Percentiles rank a stretch among this genome's conserved stretches.
Evolutionary conservation across 208 protist species (phyloP).

Genomic region (Tritrichomonas musculus): DNA sequence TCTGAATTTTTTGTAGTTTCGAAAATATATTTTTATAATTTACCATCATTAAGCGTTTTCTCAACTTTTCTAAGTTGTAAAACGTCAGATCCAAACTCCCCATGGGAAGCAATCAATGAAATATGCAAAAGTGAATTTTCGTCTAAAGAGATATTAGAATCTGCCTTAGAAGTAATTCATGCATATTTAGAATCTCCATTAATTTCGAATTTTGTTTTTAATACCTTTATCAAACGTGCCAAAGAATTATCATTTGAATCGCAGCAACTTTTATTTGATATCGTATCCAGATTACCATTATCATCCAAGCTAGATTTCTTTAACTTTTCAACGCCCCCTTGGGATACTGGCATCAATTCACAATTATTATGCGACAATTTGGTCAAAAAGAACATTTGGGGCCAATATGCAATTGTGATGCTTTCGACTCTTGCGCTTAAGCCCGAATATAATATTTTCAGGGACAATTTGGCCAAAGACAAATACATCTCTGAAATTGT

Average conservation of each 20-base stretch:
- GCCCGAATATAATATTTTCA: not conserved
- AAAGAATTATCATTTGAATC: not conserved
- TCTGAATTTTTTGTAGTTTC: not conserved
- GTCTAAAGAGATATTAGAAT: not conserved
- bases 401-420: not conserved
- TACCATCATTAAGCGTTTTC: not conserved
- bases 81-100: not conserved
- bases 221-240: not conserved
- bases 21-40: not conserved
- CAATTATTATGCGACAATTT: not conserved
- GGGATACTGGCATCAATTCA: not conserved
- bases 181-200: not conserved
- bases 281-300: not conserved
- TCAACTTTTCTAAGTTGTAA: not conserved
- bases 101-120: not conserved
- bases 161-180: not conserved
- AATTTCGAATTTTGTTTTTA: not conserved
- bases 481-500: not conserved
- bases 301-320: not conserved
- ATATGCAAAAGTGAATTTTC: not conserved
- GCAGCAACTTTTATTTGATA: not conserved
- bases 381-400: not conserved
- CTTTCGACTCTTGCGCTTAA: not conserved
- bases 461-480: not conserved
- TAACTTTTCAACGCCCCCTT: not conserved